Evolutionary conservation across 768 basidiomycete species (phyloP).

Genomic region (Vishniacozyma victoriae): DNA sequence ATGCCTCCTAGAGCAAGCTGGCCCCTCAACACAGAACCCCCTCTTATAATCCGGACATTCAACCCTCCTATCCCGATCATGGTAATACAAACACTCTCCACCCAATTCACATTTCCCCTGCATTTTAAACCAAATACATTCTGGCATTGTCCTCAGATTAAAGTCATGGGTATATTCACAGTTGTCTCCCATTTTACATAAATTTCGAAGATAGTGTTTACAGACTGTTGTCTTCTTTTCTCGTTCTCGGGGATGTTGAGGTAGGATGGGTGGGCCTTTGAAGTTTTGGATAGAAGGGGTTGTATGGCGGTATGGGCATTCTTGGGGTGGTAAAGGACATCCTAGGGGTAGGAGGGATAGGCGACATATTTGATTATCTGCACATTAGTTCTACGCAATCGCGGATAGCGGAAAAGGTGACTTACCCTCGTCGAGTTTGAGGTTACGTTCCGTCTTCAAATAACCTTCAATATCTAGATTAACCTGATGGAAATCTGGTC

Average conservation of each 20-base stretch:
- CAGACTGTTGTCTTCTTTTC: conserved; percentile 66
- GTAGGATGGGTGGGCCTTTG: conserved; percentile 73
- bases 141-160: conserved; percentile 94
- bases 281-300: conserved; percentile 82
- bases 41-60: conserved; percentile 94
- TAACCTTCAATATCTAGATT: conserved; percentile 74
- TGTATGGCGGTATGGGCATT: conserved; percentile 90
- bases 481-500: conserved; percentile 92
- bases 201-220: conserved; percentile 95
- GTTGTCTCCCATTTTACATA: conserved; percentile 95
- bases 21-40: conserved; percentile 82
- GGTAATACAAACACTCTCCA: conserved; percentile 84
- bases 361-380: conserved; percentile 92
- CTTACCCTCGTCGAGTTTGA: conserved; percentile 88
- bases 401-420: no score
- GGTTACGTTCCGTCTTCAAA: conserved; percentile 71
- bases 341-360: conserved; percentile 72
- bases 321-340: conserved; percentile 82
- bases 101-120: conserved; percentile 96
- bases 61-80: conserved; percentile 76
- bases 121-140: conserved; percentile 98
- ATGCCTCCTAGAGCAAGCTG: conserved; percentile 83
- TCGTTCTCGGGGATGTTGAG: conserved; percentile 59
- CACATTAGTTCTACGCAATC: conserved; percentile 3
- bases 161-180: conserved; percentile 99